Evolutionary conservation across 345 rosid species (phyloP), one percentile per base, ranked within the genome.

Genomic region (Punica granatum): DNA sequence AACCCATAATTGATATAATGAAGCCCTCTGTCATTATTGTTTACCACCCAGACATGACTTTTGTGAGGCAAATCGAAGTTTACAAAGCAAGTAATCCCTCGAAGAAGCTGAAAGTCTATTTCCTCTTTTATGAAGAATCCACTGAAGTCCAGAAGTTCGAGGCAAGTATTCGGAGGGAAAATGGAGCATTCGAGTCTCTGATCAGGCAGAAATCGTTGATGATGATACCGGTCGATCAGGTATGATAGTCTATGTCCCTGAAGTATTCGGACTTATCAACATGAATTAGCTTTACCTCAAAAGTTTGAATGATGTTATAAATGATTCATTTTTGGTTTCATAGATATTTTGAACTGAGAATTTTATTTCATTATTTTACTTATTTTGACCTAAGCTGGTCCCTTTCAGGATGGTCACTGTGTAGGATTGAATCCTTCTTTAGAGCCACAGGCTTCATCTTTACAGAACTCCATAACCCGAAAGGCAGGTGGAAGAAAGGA

Each of bases 191-290:
- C 80, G 99, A 94, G 75, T 88, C 99, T 53, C 72, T 94, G 81
- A 91, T 94, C 78, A 79, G 98, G 78, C 99, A 89, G 83, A 94
- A 94, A 73, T 89, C 99, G 28, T 14, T 82, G 83, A 94, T 94
- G 99, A 88, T 91, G 87, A 91, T 94, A 74, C 95, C 98, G 56
- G 90, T 94, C 34, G 86, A 94, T 78, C 98, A 91, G 95, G 96
- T 91, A 60, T 68, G 69, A 68, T 63, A 26, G n/a, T n/a, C 34
- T 23, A 51, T 44, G 7, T 59, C 25, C 35, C 1, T 46, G 43
- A 36, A 43, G 65, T 62, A 59, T 41, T 15, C 0, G 19, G 19
- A 36, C 18, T 36, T 63, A 37, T 35, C 26, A 25, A 37, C 41
- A 63, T 60, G 28, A 51, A n/a, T 51, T n/a, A n/a, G 30, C 30